Base-by-base conservation (phyloP, 1,284 basidiomycete genomes). In the Ustilago sp. region DNA sequence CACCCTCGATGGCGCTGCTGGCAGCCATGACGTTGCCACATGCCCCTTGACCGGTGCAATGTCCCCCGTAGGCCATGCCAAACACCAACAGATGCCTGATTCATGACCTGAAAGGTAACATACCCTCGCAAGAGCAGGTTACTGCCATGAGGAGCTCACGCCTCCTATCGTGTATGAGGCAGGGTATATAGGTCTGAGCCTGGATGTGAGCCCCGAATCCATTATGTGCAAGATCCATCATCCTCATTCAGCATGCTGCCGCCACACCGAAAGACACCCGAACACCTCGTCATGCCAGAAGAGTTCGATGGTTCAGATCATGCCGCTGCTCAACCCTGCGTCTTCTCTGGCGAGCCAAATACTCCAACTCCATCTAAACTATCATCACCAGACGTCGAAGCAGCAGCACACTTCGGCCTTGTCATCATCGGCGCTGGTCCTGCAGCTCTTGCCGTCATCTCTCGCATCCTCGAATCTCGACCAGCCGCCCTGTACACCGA, bases 401-500 rank as follows among this genome's bases (percentile, higher is more conserved):
- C 63, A 23, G 43, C 50, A 19, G 64, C 73, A 17, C 64, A 68
- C 58, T 83, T 78, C 36, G 81, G 82, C 50, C 71, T 84, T 4
- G 77, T 84, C 60, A 77, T 84, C 57, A 82, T 84, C 57, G 83
- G 83, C 2, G 68, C 79, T 3, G 81, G 83, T 3, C 83, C 83
- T 2, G 80, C 81, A 2, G 73, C 79, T 1, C 65, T 84, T 0
- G 77, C 83, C 4, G 54, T 82, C 31, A 67, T 84, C 13, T 68
- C 79, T 7, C 72, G 81, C 9, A 74, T 83, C 45, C 72, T 84
- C 50, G 80, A 82, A 59, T 57, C 71, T 4, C 78, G 83, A 0
- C 83, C 81, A 8, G 83, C 81, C 1, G 81, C 83, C 4, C 66
- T 84, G 34, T 84, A 84, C 68, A 80, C 80, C 13, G 83, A 84